A percentile compares a stretch with the other conserved stretches of the same genome.
Conservation (phyloP, 805 yeast genomes). For the Debaryomyces tyrocola region DNA sequence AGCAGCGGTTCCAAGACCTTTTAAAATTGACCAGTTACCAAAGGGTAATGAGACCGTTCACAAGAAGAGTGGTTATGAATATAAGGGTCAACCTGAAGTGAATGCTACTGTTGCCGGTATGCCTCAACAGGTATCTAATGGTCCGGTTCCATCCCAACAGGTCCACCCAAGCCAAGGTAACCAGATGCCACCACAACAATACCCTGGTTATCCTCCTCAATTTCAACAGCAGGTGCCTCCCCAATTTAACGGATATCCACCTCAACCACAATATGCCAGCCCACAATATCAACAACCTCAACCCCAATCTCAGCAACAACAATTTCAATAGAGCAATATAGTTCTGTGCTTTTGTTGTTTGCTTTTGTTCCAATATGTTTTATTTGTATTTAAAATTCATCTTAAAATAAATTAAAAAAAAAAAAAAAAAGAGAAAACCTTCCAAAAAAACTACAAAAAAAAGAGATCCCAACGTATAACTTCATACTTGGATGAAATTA, state of each 20-base stretch:
- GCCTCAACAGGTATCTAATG: slow-evolving; percentile 7
- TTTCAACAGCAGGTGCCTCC: slow-evolving; percentile 20
- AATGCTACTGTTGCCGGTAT: slow-evolving; percentile 3
- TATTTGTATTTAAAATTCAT: background rate
- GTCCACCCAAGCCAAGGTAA: slow-evolving; percentile 4
- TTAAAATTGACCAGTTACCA: slow-evolving; percentile 67
- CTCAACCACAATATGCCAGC: slow-evolving; percentile 11
- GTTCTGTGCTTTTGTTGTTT: background rate
- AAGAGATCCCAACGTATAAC: background rate
- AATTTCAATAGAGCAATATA: slow-evolving; percentile 6
- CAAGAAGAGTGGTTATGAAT: slow-evolving; percentile 37
- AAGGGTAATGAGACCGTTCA: slow-evolving; percentile 37
- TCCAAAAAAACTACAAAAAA: background rate
- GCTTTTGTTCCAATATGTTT: background rate
- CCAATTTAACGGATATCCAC: slow-evolving; percentile 19
- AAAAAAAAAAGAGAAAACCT: slow-evolving; percentile 1
- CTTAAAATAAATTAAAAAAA: slow-evolving; percentile 1
- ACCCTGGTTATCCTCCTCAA: slow-evolving; percentile 20
- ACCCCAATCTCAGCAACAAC: slow-evolving; percentile 13
- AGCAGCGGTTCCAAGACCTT: slow-evolving; percentile 82
- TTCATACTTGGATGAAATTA: background rate
- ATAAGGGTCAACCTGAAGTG: slow-evolving; percentile 46
- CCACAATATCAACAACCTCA: slow-evolving; percentile 7
- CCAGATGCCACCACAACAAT: slow-evolving; percentile 18
- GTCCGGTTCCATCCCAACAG: slow-evolving; percentile 5